Percentiles rank a stretch among this genome's conserved stretches.
phyloP scores from a whole-genome alignment of 305 asterid genomes.

The Galium porrigens region DNA sequence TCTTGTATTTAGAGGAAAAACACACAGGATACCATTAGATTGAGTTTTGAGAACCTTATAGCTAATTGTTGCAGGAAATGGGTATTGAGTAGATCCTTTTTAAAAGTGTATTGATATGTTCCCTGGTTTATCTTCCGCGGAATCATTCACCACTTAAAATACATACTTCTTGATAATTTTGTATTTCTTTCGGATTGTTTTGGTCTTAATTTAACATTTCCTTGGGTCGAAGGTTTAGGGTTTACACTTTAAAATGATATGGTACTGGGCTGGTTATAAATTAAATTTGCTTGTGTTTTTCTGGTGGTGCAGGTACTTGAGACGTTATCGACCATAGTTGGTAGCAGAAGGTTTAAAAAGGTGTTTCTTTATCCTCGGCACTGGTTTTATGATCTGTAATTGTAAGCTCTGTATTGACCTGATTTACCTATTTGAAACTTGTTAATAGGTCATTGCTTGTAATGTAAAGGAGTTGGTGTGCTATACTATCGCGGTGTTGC shows the following conservation, averaged over 20 bases:
- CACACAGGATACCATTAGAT: constrained; percentile 2
- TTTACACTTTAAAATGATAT: constrained; percentile 1
- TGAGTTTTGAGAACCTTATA: not conserved
- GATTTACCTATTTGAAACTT: constrained; percentile 16
- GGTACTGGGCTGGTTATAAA: not conserved
- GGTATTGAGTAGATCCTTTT: not conserved
- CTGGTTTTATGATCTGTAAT: constrained; percentile 10
- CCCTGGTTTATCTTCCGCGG: not conserved
- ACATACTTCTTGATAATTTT: not conserved
- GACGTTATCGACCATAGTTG: constrained; percentile 64
- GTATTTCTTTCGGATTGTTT: not conserved
- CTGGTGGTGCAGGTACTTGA: constrained; percentile 59
- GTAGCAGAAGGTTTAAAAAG: constrained; percentile 59
- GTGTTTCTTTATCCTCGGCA: constrained; percentile 26
- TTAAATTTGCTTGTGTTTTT: constrained; percentile 19
- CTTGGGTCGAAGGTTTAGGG: not conserved
- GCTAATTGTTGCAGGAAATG: not conserved
- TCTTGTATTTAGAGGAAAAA: not conserved
- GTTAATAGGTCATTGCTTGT: constrained; percentile 41
- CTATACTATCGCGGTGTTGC: constrained; percentile 72
- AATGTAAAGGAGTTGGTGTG: constrained; percentile 72
- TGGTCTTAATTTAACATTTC: not conserved
- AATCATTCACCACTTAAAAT: not conserved
- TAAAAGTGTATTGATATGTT: not conserved
- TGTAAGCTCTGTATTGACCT: constrained; percentile 15